Base-by-base conservation (phyloP, 2,329 filamentous ascomycete species). In the Neofusicoccum sp. region DNA sequence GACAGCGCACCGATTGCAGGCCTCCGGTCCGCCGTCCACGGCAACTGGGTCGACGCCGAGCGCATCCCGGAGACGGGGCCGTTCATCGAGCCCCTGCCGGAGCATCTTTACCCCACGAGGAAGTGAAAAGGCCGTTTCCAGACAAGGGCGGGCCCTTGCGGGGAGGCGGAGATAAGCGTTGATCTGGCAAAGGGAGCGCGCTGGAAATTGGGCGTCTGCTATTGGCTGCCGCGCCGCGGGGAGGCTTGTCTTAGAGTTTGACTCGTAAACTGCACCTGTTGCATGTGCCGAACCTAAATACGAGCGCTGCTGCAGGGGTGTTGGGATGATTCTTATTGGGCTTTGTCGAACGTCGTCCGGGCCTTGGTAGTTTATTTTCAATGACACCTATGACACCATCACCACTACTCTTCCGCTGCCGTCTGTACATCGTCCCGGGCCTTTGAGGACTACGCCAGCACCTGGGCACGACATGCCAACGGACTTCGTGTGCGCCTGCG, bases 1-100 rank as follows among this genome's bases (percentile, higher is more conserved):
- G 11, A 51, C 31, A 16, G 47, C 47, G 28, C 26, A 28, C 47
- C 30, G n/a, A 51, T 51, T 49, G 47, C 31, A 51, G 47, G 47
- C 14, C 47, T 51, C 47, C 47, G 47, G 26, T 51, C 47, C 31
- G 47, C 47, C 31, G 47, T 51, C 8, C 47, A 51, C 26, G 47
- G 47, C 16, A 51, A 51, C 31, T 51, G 47, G 47, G 47, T 51
- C 47, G 47, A 51, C 20, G 47, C 47, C 16, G 31, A 51, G 47
- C 47, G 47, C 47, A 51, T 51, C 30, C 47, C 47, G 31, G 31
- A 26, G 47, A 49, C 47, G 31, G 47, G 47, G 16, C 47, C 47
- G 31, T 51, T 51, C 47, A 51, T 51, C 43, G 43, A 28, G 26
- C 43, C 43, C 24, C 43, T 45, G 43, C 43, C 43, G 9, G 43